Base-by-base conservation (phyloP, 768 basidiomycete species). In the Tulasnella calospora region DNA sequence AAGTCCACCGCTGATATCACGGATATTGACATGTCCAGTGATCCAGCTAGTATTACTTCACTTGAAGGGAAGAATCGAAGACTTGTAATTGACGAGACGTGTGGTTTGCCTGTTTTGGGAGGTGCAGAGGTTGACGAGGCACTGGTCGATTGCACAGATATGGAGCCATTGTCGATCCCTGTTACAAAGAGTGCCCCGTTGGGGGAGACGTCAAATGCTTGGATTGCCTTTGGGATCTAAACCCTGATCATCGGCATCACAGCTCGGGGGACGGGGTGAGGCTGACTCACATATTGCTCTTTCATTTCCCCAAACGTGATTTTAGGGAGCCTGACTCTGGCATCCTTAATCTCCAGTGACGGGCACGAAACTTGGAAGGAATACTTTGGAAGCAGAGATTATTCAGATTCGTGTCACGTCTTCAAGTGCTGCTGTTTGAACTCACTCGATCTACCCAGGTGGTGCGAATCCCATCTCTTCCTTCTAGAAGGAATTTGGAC, bases 61-160 rank as follows among this genome's bases (percentile, higher is more conserved):
- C 89, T 90, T 0, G 91, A 92, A 1, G 92, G 92, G 84, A 92
- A 92, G 86, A 91, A 92, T 61, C 85, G 86, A 36, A 91, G 83
- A 30, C 87, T 86, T 2, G 88, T 88, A n/a, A 89, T 85, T 0
- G 87, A 74, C 83, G 88, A 90, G 27, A 88, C 83, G 80, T 91
- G 89, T 0, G 87, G 83, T 77, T 84, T 84, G 35, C 86, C 85
- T 30, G 83, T 84, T 78, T 81, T 83, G n/a, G 84, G 83, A 15
- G 41, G 9, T n/a, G 33, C 47, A 12, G 74, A 46, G 21, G 78
- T 85, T 85, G 76, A 57, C 33, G 74, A 36, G 33, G 30, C 3
- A 7, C 82, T 80, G 40, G 84, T 84, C 2, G 89, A 87, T 78
- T 87, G 88, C 27, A 91, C 84, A 81, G 86, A 84, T 12, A 92